phyloP scores from a whole-genome alignment of 75 land plant species.

The Sequoiadendron giganteum region DNA sequence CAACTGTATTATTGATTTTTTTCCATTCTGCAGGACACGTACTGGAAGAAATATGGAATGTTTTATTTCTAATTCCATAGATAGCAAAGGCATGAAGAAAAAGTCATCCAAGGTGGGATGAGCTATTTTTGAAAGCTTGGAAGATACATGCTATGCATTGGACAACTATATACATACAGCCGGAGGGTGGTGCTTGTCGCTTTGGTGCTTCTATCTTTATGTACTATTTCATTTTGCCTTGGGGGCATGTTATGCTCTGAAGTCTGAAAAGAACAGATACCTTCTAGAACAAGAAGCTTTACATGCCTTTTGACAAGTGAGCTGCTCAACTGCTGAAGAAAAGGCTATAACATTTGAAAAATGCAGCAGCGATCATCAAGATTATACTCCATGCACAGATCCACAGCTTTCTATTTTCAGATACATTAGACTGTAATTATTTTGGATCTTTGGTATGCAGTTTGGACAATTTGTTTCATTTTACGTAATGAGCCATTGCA shows the following conservation, averaged over 20 bases:
- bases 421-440: neutral
- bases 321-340: neutral
- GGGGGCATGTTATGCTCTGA: constrained; percentile 70
- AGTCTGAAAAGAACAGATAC: constrained; percentile 46
- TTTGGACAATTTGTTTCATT: neutral
- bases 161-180: too few relatives aligned
- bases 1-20: too few relatives aligned
- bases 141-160: too few relatives aligned
- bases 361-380: constrained; percentile 71
- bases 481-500: neutral
- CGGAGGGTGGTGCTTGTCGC: constrained; percentile 36
- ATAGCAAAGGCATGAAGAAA: too few relatives aligned
- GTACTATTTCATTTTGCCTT: constrained; percentile 81
- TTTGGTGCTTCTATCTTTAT: constrained; percentile 47
- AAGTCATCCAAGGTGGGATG: too few relatives aligned
- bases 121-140: too few relatives aligned
- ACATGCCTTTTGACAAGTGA: neutral
- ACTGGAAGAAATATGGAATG: too few relatives aligned
- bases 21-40: too few relatives aligned
- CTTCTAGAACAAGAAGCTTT: constrained; percentile 11
- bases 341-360: constrained; percentile 34
- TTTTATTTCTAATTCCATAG: too few relatives aligned
- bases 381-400: constrained; percentile 91
- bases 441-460: neutral
- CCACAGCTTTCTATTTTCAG: constrained; percentile 34